These are phyloP conservation scores for Trichoderma arundinaceum DNA, from an alignment of 2,329 filamentous ascomycete species.

Conservation along the genomic window DNA sequence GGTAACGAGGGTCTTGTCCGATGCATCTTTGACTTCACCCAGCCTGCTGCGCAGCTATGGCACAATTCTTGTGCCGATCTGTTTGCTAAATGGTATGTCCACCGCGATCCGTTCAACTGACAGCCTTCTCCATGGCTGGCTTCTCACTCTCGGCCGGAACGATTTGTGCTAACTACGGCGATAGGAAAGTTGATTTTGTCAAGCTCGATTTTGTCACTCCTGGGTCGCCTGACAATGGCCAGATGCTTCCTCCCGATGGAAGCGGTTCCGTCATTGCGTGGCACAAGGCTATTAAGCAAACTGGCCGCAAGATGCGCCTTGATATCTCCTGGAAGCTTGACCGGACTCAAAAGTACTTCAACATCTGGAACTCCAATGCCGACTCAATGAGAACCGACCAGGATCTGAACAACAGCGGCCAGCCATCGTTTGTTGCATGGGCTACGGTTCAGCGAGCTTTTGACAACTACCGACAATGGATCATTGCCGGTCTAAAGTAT, in stretches of 20 bases:
- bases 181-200: conserved; percentile 35
- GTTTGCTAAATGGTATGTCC: conserved; percentile 34
- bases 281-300: conserved; percentile 34
- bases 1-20: conserved; percentile 34
- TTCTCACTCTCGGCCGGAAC: not conserved
- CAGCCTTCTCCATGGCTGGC: too few species aligned
- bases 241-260: conserved; percentile 33
- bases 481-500: conserved; percentile 33
- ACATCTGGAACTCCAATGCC: conserved; percentile 34
- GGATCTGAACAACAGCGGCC: conserved; percentile 35
- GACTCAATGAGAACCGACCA: conserved; percentile 36
- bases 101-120: too few species aligned
- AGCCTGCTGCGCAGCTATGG: conserved; percentile 33
- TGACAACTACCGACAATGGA: conserved; percentile 36
- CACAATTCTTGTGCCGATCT: conserved; percentile 34
- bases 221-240: conserved; percentile 35
- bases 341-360: conserved; percentile 34
- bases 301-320: conserved; percentile 34
- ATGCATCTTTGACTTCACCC: conserved; percentile 34
- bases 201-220: conserved; percentile 36
- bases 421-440: conserved; percentile 32
- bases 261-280: conserved; percentile 34
- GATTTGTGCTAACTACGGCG: not conserved
- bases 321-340: conserved; percentile 36
- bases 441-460: conserved; percentile 34